Evolutionary conservation across 495 filamentous ascomycete species (phyloP), one percentile per base, ranked within the genome.

Genomic region (Penicillium turbatum): DNA sequence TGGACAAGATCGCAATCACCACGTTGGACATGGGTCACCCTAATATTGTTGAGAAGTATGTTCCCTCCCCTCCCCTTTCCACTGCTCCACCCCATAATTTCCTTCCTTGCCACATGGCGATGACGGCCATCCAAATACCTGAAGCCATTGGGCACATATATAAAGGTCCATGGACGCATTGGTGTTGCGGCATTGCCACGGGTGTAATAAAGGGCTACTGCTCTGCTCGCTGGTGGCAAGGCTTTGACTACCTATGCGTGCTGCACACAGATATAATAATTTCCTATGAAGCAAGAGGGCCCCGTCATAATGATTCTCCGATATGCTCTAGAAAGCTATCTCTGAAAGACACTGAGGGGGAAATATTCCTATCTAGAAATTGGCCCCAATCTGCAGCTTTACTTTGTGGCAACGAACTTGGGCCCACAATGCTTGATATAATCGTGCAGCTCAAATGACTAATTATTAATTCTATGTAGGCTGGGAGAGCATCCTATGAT

Each of bases 31-130:
- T 77, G 61, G 86, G 84, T 13, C 85, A 90, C 61, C 76, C 76
- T 19, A 74, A 78, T 24, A 82, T 89, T 48, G 64, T 91, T 53
- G 78, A 84, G 59, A 81, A 84, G 81, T 84, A 83, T 68, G 81
- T 77, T 17, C 26, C 32, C 34, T 45, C 42, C 21, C 62, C 51
- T 51, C 42, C 44, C 50, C 29, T 46, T 24, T 41, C 53, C 56
- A 51, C 29, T 44, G 21, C 21, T 39, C 51, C 34, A 51, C 51
- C 44, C 31, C 30, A 46, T 49, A 16, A n/a, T 1, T 29, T 39
- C 6, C 38, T 53, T 50, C 56, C 57, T 48, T 65, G 15, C 34
- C 7, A 37, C 17, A 38, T 39, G 55, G 55, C 65, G 55, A 50
- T 53, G 45, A 56, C 67, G 64, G 56, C 59, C 55, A 66, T 68